These are phyloP conservation scores for Millerozyma acaciae DNA, from an alignment of 805 yeast genomes.

Conservation along the genomic window DNA sequence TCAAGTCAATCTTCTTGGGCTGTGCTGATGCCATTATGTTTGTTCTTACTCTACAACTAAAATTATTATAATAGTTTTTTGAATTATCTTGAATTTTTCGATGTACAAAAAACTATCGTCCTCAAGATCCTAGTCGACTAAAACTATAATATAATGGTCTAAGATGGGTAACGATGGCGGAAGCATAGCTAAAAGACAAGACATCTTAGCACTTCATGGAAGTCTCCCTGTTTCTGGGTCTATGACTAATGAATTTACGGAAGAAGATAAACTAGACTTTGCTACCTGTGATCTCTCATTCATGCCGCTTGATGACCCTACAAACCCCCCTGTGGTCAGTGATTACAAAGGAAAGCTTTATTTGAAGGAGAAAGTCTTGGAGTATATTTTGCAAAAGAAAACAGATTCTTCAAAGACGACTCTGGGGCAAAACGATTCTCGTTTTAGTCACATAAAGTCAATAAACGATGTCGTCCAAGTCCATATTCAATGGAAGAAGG, in stretches of 20 bases:
- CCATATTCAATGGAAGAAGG: constrained; percentile 16
- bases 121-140: too few relatives aligned
- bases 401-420: constrained; percentile 17
- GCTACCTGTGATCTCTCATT: constrained; percentile 47
- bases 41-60: too few relatives aligned
- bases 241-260: neutral
- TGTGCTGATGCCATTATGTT: constrained; percentile 9
- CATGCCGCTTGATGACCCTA: constrained; percentile 32
- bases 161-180: constrained; percentile 65
- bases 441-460: constrained; percentile 18
- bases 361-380: constrained; percentile 60
- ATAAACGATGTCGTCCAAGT: constrained; percentile 25
- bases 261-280: constrained; percentile 23
- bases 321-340: constrained; percentile 49
- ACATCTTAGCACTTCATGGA: constrained; percentile 33
- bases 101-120: neutral
- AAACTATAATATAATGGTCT: constrained; percentile 1
- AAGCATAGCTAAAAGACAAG: constrained; percentile 56
- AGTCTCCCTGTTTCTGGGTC: neutral
- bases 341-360: constrained; percentile 66
- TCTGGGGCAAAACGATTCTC: constrained; percentile 1
- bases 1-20: constrained; percentile 49
- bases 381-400: constrained; percentile 44
- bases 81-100: neutral
- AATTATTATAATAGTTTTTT: neutral